phyloP scores from a whole-genome alignment of 306 rosid genomes.

The Dalbergia cultrata region DNA sequence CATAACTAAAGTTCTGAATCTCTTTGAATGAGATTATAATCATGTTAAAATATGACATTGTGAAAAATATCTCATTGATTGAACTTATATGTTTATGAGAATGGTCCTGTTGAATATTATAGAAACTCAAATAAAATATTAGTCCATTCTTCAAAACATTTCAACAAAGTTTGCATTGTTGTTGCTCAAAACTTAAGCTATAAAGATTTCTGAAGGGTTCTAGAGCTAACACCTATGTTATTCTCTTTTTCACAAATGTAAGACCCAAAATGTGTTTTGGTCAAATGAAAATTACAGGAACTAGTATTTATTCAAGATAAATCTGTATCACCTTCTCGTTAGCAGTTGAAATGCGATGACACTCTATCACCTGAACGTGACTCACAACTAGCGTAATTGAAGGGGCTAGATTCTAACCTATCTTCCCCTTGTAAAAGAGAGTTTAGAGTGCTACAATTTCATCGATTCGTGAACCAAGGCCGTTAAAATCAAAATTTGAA shows the following conservation, averaged over 20 bases:
- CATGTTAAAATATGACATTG: no score
- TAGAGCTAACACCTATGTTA: background rate
- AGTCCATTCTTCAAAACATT: no score
- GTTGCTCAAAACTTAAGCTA: no score
- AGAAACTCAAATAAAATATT: no score
- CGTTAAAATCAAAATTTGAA: conserved; percentile 33
- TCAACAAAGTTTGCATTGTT: no score
- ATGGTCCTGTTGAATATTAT: no score
- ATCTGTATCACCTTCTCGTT: conserved; percentile 38
- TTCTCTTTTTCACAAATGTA: background rate
- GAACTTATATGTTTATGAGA: no score
- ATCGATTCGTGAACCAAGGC: conserved; percentile 34
- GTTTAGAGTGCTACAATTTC: conserved; percentile 47
- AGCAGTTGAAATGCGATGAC: conserved; percentile 46
- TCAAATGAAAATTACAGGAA: background rate
- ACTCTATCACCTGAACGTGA: conserved; percentile 64
- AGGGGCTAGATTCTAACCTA: conserved; percentile 43
- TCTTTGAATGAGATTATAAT: no score
- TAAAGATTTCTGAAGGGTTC: no score
- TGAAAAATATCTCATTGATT: no score
- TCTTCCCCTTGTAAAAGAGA: conserved; percentile 56
- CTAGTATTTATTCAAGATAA: no score
- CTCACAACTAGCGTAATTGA: conserved; percentile 21
- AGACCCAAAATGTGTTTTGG: background rate
- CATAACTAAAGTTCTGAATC: no score